Conservation (phyloP, 1,139 yeast species). For the Candida albicans region DNA sequence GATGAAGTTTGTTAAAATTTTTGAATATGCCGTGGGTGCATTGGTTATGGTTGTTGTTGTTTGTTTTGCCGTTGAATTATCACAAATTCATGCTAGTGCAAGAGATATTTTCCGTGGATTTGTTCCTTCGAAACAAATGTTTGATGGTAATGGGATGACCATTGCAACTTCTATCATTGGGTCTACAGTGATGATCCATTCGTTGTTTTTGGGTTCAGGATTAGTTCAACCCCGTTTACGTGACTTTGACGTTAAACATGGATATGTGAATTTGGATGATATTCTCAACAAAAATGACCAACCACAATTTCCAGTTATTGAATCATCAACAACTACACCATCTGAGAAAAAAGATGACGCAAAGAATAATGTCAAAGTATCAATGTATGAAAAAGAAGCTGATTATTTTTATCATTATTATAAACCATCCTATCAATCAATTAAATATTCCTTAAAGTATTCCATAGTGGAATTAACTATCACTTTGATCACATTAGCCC, state of each 20-base stretch:
- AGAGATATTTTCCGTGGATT: conserved; percentile 66
- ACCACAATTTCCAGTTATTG: neutral
- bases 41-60: conserved; percentile 69
- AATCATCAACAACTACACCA: neutral
- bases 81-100: conserved; percentile 50
- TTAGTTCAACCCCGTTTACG: conserved; percentile 74
- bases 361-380: conserved; percentile 11
- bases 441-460: conserved; percentile 63
- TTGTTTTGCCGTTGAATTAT: conserved; percentile 70
- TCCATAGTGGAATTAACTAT: conserved; percentile 64
- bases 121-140: conserved; percentile 64
- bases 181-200: conserved; percentile 84
- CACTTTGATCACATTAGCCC: conserved; percentile 71
- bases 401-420: conserved; percentile 43
- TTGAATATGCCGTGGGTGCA: conserved; percentile 66
- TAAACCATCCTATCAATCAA: conserved; percentile 64
- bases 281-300: conserved; percentile 8
- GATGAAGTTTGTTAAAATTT: conserved; percentile 59
- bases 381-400: conserved; percentile 28
- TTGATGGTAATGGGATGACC: conserved; percentile 64
- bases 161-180: conserved; percentile 78
- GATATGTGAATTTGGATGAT: conserved; percentile 35
- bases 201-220: conserved; percentile 72
- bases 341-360: conserved; percentile 5
- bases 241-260: conserved; percentile 59